Conservation (phyloP, 1,284 basidiomycete genomes). For the Sanghuangporus baumii region DNA sequence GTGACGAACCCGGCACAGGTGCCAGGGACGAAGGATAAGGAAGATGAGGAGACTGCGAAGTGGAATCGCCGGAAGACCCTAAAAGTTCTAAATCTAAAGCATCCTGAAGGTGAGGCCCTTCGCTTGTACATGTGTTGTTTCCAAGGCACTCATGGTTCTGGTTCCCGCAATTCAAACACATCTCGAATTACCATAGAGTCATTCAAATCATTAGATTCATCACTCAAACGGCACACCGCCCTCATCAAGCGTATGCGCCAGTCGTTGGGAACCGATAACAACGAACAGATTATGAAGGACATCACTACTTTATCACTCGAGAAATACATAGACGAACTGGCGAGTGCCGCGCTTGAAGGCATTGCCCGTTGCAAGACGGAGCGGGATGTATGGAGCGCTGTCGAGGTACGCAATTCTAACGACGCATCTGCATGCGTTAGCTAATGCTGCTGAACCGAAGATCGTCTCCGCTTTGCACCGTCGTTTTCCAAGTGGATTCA, state of each 20-base stretch:
- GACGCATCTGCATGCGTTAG: neutral
- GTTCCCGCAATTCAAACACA: neutral
- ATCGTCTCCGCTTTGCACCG: constrained; percentile 86
- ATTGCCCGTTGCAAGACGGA: constrained; percentile 80
- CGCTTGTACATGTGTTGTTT: neutral
- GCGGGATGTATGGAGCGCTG: constrained; percentile 86
- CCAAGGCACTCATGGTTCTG: neutral
- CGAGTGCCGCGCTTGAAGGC: constrained; percentile 83
- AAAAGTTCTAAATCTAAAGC: constrained; percentile 10
- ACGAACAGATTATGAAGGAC: constrained; percentile 87
- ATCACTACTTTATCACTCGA: constrained; percentile 84
- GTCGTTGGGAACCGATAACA: constrained; percentile 73
- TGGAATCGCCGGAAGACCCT: constrained; percentile 12
- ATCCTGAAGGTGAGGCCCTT: constrained; percentile 11
- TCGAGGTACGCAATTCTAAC: constrained; percentile 59
- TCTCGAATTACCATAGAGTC: constrained; percentile 39
- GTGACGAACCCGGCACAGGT: neutral
- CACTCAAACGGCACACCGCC: constrained; percentile 89
- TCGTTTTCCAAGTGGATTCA: constrained; percentile 79
- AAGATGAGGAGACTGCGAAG: constrained; percentile 14
- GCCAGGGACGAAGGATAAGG: constrained; percentile 7
- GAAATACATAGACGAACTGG: constrained; percentile 96
- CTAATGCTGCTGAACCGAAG: constrained; percentile 35
- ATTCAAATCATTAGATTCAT: constrained; percentile 74
- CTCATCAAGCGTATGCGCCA: constrained; percentile 86